Base-by-base conservation (phyloP, 192 early-diverging fungal species). In the Coemansia nantahalensis region DNA sequence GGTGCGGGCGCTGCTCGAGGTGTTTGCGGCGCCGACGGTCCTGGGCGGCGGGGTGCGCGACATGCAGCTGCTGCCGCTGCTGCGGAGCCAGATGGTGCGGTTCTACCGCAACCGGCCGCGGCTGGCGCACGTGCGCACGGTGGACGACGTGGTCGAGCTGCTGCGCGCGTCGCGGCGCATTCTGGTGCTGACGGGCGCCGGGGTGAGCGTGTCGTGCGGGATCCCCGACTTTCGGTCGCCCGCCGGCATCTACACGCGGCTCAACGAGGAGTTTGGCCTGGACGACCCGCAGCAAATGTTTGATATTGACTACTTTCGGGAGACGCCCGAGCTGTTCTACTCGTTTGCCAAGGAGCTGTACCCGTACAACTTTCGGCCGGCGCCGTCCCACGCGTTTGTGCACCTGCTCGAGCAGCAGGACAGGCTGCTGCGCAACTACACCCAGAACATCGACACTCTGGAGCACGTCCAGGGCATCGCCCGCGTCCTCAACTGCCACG, bases 221-320 rank as follows among this genome's bases (percentile, higher is more conserved):
- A 98, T 98, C 34, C 96, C 96, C 0, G 96, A 98, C 54, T 98
- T 98, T 49, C 81, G 95, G 50, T 96, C 94, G 12, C 84, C 92
- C 17, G 83, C 84, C 8, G 95, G 95, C 7, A 94, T 98, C 26
- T 98, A 98, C 53, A 81, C 88, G 8, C 67, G 90, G 15, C 73
- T 95, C 13, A 77, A 70, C 40, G 86, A 91, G n/a, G 85, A 90
- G 63, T 95, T 90, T 68, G 83, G 94, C 5, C 59, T 98, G 38
- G 85, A 91, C 21, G 94, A 94, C 55, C 95, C 95, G 19, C 91
- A 93, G 74, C 84, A 90, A 45, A 90, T 94, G 90, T 98, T 98
- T 76, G 93, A 98, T 48, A 85, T 98, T 16, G 79, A 91, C n/a
- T 94, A 87, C 54, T 98, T 98, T 62, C 60, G 80, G 26, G 80